Base-by-base conservation (phyloP, 257 asterid species). In the Cordia subcordata region DNA sequence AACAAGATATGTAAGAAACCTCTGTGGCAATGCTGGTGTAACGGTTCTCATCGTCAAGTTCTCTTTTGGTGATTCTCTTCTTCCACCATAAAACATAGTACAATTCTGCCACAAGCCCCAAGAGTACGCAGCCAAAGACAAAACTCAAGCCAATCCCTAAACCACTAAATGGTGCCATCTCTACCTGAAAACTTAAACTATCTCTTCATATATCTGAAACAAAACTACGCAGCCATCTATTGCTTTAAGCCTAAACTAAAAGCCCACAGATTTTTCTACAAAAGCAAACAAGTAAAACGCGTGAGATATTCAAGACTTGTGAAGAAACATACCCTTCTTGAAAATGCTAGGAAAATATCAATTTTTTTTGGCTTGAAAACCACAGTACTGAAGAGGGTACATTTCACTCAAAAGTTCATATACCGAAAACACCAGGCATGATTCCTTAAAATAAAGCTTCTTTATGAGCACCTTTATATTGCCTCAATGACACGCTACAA, bases 21-120 rank as follows among this genome's bases (percentile, higher is more conserved):
- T 70, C 75, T 10, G 60, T 17, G 46, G 57, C 49, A 33, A 4
- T 52, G 53, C 19, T 38, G 27, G 58, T 14, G 37, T 53, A 67
- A 0, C 49, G 17, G 13, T n/a, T n/a, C n/a, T n/a, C n/a, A n/a
- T 58, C 75, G 17, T 63, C 76, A 18, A 70, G 21, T 59, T 68
- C 84, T 58, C 53, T 33, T 11, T 18, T 65, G 61, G 32, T 66
- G 22, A 55, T 58, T 68, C 81, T 81, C 80, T 80, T 86, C 65
- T 82, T 90, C 87, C 88, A 78, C 85, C 92, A 90, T 11, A 86
- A 74, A 45, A 86, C 60, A 22, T 87, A 87, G 70, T 75, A 90
- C 0, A 90, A 73, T 72, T 84, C 93, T 15, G 80, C 94, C 47
- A 82, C 74, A 57, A 90, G 75, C 22, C 96, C 97, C 77, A 87